A percentile compares a stretch with the other conserved stretches of the same genome.
Conservation (phyloP, 768 basidiomycete genomes). For the Termitomyces eurrhizus region DNA sequence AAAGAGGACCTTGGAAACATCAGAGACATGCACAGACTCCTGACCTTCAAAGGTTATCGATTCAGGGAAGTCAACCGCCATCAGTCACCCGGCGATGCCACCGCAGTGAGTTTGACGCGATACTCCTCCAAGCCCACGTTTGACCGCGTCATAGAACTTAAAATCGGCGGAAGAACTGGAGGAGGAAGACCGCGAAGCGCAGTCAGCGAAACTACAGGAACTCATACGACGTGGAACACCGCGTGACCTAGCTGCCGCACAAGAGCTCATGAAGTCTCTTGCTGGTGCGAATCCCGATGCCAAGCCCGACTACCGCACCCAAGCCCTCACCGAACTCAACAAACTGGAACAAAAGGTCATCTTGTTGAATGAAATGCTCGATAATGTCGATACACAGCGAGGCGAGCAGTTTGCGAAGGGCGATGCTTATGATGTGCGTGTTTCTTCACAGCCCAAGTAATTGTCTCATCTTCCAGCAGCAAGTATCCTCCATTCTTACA, state of each 20-base stretch:
- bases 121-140: not conserved
- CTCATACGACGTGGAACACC: constrained; percentile 95
- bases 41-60: constrained; percentile 90
- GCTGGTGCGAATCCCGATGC: constrained; percentile 94
- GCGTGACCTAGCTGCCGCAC: constrained; percentile 89
- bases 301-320: constrained; percentile 90
- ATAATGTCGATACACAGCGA: constrained; percentile 72
- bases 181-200: constrained; percentile 90
- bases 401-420: constrained; percentile 83
- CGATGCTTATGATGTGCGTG: constrained; percentile 86
- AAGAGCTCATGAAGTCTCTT: constrained; percentile 95
- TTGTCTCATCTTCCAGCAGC: constrained; percentile 38
- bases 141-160: constrained; percentile 52
- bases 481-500: constrained; percentile 82
- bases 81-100: constrained; percentile 30
- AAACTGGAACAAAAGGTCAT: constrained; percentile 95
- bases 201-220: constrained; percentile 98
- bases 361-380: constrained; percentile 94
- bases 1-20: constrained; percentile 97
- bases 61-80: constrained; percentile 54
- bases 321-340: constrained; percentile 86
- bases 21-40: constrained; percentile 91
- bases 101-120: constrained; percentile 35
- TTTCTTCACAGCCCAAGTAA: not conserved
- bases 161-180: constrained; percentile 97